Percentiles rank a stretch among this genome's conserved stretches.
These are phyloP conservation scores for Russula emetica DNA, from an alignment of 768 basidiomycete genomes.

Conservation along the genomic window DNA sequence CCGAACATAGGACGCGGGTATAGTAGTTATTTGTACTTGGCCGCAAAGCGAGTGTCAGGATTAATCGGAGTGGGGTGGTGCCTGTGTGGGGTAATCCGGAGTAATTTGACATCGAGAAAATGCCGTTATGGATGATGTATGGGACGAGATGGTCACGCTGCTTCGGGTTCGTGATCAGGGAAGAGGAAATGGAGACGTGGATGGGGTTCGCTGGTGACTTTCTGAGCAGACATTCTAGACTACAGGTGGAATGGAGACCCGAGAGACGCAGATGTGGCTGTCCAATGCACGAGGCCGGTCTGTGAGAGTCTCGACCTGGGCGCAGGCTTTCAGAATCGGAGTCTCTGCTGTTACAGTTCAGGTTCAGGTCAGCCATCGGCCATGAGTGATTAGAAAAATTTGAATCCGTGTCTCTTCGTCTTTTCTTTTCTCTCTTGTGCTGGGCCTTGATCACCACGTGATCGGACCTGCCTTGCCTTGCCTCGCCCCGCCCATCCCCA, in stretches of 20 bases:
- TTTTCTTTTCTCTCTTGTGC: not conserved
- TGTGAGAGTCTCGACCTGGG: not conserved
- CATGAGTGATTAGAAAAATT: too few relatives aligned
- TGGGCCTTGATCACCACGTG: not conserved
- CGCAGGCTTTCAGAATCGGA: not conserved
- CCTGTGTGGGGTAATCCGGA: constrained; percentile 3
- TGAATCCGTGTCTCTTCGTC: too few relatives aligned
- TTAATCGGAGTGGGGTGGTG: not conserved
- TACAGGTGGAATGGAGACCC: not conserved
- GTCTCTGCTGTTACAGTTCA: too few relatives aligned
- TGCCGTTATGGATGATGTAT: constrained; percentile 16
- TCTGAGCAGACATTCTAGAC: not conserved
- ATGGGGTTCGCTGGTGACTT: not conserved
- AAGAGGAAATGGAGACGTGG: not conserved
- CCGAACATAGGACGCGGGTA: not conserved
- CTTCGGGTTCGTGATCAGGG: not conserved
- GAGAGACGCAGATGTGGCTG: not conserved
- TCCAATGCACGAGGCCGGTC: not conserved
- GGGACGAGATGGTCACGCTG: not conserved
- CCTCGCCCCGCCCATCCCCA: not conserved
- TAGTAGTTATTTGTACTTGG: not conserved
- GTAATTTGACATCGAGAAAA: constrained; percentile 14
- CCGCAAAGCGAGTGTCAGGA: not conserved
- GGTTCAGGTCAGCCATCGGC: too few relatives aligned
- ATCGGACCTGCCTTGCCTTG: not conserved